Evolutionary conservation across 2,329 filamentous ascomycete species (phyloP), one percentile per base, ranked within the genome.

Genomic region (Fusarium avenaceum): DNA sequence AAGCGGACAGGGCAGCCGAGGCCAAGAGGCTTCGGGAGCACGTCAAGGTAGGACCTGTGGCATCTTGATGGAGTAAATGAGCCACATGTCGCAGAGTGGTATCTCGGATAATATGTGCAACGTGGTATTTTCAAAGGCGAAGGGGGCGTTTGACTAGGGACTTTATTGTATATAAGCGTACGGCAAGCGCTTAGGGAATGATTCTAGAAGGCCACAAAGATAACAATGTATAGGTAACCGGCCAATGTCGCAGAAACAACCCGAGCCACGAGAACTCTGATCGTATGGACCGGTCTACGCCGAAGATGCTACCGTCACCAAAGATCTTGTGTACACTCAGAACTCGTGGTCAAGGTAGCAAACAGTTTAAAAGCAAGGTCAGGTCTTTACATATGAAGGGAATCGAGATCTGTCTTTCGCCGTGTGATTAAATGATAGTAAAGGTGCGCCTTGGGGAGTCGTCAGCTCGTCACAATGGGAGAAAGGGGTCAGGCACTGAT

Each of bases 31-130:
- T 77, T 49, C 81, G 84, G 52, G 86, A 90, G 74, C 76, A 74
- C 32, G 87, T 90, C 4, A 77, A 77, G 11, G 85, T 90, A 52
- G 88, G 88, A 19, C 87, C 87, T 50, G 46, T 80, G 48, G 67
- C 54, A 30, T 53, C 54, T 15, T 80, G 51, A 69, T 40, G 32
- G 49, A 49, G 40, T 40, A 44, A 22, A 57, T 26, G 43, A 60
- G 52, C 58, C 42, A 43, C 22, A 55, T 33, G 53, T 38, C 19
- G 54, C 22, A 28, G 48, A 45, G 22, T 48, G 32, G 38, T 30
- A 38, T 46, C 24, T 28, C 65, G 57, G 63, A 65, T 57, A 64
- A 45, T 24, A 49, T 70, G 59, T 70, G 65, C 50, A 60, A 57
- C 54, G 59, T 56, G 14, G 26, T 30, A 60, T 42, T 57, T 42